phyloP scores from a whole-genome alignment of 2,329 filamentous ascomycete species.

The Scedosporium dehoogii region DNA sequence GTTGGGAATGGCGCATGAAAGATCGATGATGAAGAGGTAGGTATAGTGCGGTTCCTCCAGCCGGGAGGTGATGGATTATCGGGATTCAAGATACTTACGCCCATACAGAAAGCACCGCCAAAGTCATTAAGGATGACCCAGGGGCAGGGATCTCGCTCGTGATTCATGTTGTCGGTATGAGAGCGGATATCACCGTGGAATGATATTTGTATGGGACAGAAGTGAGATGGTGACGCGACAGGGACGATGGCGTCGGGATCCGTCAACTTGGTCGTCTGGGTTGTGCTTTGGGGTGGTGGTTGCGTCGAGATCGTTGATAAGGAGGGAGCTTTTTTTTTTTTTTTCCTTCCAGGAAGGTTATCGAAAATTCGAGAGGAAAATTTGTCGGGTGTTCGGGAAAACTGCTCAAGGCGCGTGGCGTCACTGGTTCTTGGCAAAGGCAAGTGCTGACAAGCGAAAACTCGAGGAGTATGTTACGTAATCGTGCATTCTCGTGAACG shows the following conservation, averaged over 20 bases:
- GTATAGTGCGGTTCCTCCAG: too few species aligned
- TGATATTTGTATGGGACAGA: not conserved
- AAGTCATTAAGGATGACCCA: slow-evolving; percentile 97
- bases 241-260: not conserved
- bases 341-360: not conserved
- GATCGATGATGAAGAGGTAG: too few species aligned
- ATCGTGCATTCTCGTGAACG: too few species aligned
- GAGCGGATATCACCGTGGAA: not conserved
- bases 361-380: slow-evolving; percentile 3
- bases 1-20: too few species aligned
- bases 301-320: not conserved
- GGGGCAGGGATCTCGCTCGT: slow-evolving; percentile 91
- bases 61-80: too few species aligned
- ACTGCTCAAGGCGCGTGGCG: not conserved
- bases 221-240: not conserved
- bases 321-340: not conserved
- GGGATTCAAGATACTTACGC: slow-evolving; percentile 47
- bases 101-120: slow-evolving; percentile 94
- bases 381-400: slow-evolving; percentile 7
- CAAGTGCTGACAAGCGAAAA: not conserved
- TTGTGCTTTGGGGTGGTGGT: not conserved
- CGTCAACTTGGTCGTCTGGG: not conserved
- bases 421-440: not conserved
- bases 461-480: not conserved
- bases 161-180: slow-evolving; percentile 60